Percentiles rank a stretch among this genome's conserved stretches.
phyloP scores from a whole-genome alignment of 768 basidiomycete genomes.

The Trametes cubensis region DNA sequence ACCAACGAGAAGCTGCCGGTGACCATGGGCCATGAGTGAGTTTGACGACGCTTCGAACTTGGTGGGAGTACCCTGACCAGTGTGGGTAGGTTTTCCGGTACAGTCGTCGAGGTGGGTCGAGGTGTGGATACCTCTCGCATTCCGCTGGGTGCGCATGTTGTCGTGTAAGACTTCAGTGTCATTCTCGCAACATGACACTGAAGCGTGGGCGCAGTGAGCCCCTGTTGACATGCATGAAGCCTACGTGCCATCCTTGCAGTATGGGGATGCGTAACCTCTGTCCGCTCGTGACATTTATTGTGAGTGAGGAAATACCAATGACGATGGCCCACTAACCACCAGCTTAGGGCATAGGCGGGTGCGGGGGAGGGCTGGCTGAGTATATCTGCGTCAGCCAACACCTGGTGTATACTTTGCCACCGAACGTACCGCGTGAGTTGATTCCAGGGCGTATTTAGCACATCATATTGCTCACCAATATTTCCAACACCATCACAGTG shows the following conservation, averaged over 20 bases:
- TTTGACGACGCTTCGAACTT: too few relatives aligned
- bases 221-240: slow-evolving; percentile 42
- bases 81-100: slow-evolving; percentile 27
- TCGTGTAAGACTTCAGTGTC: slow-evolving; percentile 19
- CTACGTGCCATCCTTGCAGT: slow-evolving; percentile 40
- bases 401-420: slow-evolving; percentile 44
- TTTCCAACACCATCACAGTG: slow-evolving; percentile 32
- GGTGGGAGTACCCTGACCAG: background rate
- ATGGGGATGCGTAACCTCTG: background rate
- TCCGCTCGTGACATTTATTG: slow-evolving; percentile 37
- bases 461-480: too few relatives aligned
- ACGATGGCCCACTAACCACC: too few relatives aligned
- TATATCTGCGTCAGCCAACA: slow-evolving; percentile 41
- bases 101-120: slow-evolving; percentile 24
- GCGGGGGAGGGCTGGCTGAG: slow-evolving; percentile 49
- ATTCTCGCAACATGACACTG: too few relatives aligned
- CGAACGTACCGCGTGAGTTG: slow-evolving; percentile 41
- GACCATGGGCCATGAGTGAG: slow-evolving; percentile 51
- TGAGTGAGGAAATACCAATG: slow-evolving; percentile 23
- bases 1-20: slow-evolving; percentile 46
- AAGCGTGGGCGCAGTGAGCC: slow-evolving; percentile 40
- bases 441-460: too few relatives aligned
- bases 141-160: slow-evolving; percentile 22
- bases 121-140: slow-evolving; percentile 22
- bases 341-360: slow-evolving; percentile 41